These are phyloP conservation scores for Pilaira anomala DNA, from an alignment of 192 early-diverging fungal species.

Conservation along the genomic window DNA sequence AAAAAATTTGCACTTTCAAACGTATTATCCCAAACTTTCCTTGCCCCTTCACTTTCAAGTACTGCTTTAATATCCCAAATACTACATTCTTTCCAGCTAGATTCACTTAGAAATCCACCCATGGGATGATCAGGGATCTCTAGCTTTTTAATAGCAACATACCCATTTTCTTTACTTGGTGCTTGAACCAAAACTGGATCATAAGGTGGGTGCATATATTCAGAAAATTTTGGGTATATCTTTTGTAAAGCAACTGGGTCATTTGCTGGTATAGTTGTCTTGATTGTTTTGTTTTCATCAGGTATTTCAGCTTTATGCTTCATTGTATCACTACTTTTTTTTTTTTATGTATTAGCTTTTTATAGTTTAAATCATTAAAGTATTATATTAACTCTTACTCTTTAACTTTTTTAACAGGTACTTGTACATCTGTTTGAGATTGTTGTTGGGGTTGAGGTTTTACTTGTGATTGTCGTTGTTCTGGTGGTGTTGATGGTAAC, in stretches of 20 bases:
- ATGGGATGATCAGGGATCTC: slow-evolving; percentile 38
- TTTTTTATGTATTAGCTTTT: too few relatives aligned
- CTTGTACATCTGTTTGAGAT: neutral
- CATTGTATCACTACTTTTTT: too few relatives aligned
- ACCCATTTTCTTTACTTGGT: slow-evolving; percentile 11
- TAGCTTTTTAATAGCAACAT: slow-evolving; percentile 29
- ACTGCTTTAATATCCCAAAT: slow-evolving; percentile 52
- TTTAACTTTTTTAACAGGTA: neutral
- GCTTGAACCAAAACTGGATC: neutral
- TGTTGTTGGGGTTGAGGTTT: neutral
- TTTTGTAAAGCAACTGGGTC: slow-evolving; percentile 12
- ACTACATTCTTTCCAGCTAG: slow-evolving; percentile 39
- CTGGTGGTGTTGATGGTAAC: neutral
- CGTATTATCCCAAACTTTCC: slow-evolving; percentile 33
- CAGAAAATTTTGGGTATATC: neutral
- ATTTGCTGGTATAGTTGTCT: slow-evolving; percentile 4
- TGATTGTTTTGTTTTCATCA: neutral
- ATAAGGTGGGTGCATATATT: neutral
- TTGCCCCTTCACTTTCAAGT: slow-evolving; percentile 37
- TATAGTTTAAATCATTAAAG: too few relatives aligned
- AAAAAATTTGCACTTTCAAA: slow-evolving; percentile 39
- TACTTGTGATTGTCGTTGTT: neutral
- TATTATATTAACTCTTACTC: neutral
- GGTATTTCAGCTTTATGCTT: neutral
- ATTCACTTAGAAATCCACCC: slow-evolving; percentile 37